Base-by-base conservation (phyloP, 768 basidiomycete genomes). In the Trametes elegans region DNA sequence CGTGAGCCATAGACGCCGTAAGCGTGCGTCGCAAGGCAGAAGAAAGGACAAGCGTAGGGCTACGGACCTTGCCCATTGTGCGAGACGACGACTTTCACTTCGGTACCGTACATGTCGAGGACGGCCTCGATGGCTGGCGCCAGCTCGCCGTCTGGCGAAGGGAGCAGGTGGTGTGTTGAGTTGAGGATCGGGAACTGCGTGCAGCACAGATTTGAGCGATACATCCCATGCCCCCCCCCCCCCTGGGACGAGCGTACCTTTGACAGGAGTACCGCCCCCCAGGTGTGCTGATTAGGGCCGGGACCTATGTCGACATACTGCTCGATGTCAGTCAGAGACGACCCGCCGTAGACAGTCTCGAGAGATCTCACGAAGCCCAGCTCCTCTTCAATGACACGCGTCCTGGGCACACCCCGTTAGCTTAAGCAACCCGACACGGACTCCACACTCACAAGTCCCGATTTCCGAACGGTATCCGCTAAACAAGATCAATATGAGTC, bases 221-320 rank as follows among this genome's bases (percentile, higher is more conserved):
- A n/a, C n/a, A n/a, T n/a, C n/a, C n/a, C n/a, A n/a, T n/a, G n/a
- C n/a, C n/a, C n/a, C n/a, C n/a, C n/a, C n/a, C n/a, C n/a, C n/a
- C n/a, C n/a, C n/a, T n/a, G n/a, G n/a, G n/a, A n/a, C n/a, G n/a
- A 36, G 53, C 64, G 34, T 59, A 81, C 89, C 76, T 93, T 93
- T 3, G 90, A 90, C 2, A 95, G 72, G 2, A 95, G 74, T 5
- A 78, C 84, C 24, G 87, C 88, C 43, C 93, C 93, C 93, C 93
- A 95, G 0, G 93, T 95, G 64, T 95, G 92, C 46, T 84, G 74
- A 65, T 90, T 88, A 2, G 92, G 91, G 35, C 90, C 90, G 3
- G 93, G 93, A 2, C 93, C 93, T 13, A 93, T 74, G 64, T 96
- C 93, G 5, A 92, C 88, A 65, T 93, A 83, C 90, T 93, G 59